phyloP scores from a whole-genome alignment of 2,329 filamentous ascomycete genomes.

The Myriosclerotinia scirpicola region DNA sequence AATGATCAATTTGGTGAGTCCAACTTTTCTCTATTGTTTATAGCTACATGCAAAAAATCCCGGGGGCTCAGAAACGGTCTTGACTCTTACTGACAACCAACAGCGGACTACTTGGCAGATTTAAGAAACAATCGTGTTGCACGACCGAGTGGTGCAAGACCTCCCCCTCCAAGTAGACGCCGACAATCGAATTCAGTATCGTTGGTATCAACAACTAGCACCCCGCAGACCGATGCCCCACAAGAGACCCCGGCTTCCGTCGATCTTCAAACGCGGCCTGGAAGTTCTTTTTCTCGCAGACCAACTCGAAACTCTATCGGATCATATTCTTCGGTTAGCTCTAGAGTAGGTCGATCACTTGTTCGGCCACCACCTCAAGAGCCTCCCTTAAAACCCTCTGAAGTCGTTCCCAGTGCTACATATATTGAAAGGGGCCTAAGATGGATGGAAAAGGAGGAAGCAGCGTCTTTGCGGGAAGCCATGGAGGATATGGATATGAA shows the following conservation, averaged over 20 bases:
- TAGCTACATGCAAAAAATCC: neutral
- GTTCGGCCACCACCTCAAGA: conserved; percentile 31
- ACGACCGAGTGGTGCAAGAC: conserved; percentile 70
- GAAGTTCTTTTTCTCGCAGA: conserved; percentile 37
- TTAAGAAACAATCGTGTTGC: conserved; percentile 67
- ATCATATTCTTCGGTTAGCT: conserved; percentile 36
- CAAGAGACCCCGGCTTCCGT: conserved; percentile 26
- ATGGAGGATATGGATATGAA: conserved; percentile 71
- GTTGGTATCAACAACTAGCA: conserved; percentile 31
- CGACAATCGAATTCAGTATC: conserved; percentile 44
- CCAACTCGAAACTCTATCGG: conserved; percentile 38
- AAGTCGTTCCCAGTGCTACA: conserved; percentile 63
- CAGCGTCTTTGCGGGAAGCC: conserved; percentile 65
- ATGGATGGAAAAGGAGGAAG: conserved; percentile 82
- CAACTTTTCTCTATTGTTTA: neutral
- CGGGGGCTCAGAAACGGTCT: neutral
- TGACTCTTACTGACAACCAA: conserved; percentile 29
- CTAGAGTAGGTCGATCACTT: conserved; percentile 37
- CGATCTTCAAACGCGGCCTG: conserved; percentile 33
- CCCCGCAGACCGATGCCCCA: conserved; percentile 24
- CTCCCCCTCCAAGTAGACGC: conserved; percentile 50
- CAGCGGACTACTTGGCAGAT: conserved; percentile 69
- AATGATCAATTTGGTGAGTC: conserved; percentile 65
- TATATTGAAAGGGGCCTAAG: conserved; percentile 73
- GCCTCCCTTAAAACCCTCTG: conserved; percentile 54